Base-by-base conservation (phyloP, 495 filamentous ascomycete species). In the Aspergillus biplanus region DNA sequence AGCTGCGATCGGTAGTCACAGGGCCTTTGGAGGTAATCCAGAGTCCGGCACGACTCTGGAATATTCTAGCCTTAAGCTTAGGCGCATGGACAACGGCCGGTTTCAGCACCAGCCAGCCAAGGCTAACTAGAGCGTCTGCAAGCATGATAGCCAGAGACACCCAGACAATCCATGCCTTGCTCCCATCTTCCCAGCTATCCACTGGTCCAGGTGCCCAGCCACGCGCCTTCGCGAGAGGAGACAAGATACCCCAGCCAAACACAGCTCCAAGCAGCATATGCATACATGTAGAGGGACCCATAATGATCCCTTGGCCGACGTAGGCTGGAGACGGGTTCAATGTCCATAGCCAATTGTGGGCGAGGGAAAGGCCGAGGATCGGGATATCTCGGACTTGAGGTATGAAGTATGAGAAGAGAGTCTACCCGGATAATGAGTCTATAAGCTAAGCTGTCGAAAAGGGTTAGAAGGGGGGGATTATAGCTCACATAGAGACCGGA, bases 91-190 rank as follows among this genome's bases (percentile, higher is more conserved):
- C 64, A 12, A 90, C 67, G 1, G 89, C 56, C 7, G 90, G 88
- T 33, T 85, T 86, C 9, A 89, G 59, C 6, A 92, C 81, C 31
- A 99, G 81, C 80, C 92, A 93, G 5, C 90, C 87, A 18, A 99
- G 83, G 66, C 91, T 97, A 57, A 97, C 83, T 5, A 98, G 78
- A 3, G 93, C 90, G 75, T 99, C 95, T 7, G 92, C 89, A 64
- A 99, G 84, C 95, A 99, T 99, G 64, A 99, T 96, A 1, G 95
- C 92, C 34, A 99, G 75, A 60, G 90, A 94, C 2, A 94, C 79
- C 95, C 95, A 99, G 0, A 98, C 91, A 61, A 99, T 97, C 95
- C 95, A 99, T 21, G 94, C 95, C 79, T 97, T 97, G 71, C 90
- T 95, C 7, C 95, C 95, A 35, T 79, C 85, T 59, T 89, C 88